These are phyloP conservation scores for Tillandsia leiboldiana DNA, from an alignment of 176 grass and related monocot genomes.

Conservation along the genomic window DNA sequence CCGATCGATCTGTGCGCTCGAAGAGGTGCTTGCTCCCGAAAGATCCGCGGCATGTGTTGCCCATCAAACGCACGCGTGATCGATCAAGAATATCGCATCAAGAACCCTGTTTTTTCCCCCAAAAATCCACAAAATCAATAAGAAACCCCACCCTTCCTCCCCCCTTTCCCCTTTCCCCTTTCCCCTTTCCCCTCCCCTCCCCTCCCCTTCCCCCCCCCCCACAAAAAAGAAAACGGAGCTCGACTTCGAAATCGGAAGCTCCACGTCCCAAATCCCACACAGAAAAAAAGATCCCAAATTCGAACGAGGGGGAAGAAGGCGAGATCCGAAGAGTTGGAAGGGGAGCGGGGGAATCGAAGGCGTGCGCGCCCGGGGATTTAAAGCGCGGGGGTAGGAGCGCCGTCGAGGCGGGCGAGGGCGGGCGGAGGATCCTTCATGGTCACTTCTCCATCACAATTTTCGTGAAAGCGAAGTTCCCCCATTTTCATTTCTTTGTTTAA, in stretches of 20 bases:
- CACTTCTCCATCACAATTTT: slow-evolving; percentile 4
- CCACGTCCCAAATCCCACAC: not conserved
- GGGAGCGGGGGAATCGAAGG: slow-evolving; percentile 16
- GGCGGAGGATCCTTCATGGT: slow-evolving; percentile 11
- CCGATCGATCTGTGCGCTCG: slow-evolving; percentile 33
- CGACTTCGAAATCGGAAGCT: not conserved
- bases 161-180: too few species aligned
- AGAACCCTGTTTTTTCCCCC: not conserved
- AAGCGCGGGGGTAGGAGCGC: not conserved
- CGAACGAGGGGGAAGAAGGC: not conserved
- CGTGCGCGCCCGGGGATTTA: not conserved
- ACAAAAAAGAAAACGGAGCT: too few species aligned
- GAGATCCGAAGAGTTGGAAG: not conserved
- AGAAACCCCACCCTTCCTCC: too few species aligned
- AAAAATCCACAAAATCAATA: not conserved
- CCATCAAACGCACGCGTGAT: slow-evolving; percentile 68
- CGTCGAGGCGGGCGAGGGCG: not conserved
- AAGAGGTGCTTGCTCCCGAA: slow-evolving; percentile 56
- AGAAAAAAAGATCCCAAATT: not conserved
- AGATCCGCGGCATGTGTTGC: slow-evolving; percentile 80
- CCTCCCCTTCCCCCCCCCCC: too few species aligned
- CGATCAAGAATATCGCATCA: slow-evolving; percentile 8
- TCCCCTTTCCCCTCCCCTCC: too few species aligned
- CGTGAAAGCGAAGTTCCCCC: not conserved
- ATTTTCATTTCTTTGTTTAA: not conserved